These are phyloP conservation scores for Zangia roseola DNA, from an alignment of 768 basidiomycete genomes.

Conservation along the genomic window DNA sequence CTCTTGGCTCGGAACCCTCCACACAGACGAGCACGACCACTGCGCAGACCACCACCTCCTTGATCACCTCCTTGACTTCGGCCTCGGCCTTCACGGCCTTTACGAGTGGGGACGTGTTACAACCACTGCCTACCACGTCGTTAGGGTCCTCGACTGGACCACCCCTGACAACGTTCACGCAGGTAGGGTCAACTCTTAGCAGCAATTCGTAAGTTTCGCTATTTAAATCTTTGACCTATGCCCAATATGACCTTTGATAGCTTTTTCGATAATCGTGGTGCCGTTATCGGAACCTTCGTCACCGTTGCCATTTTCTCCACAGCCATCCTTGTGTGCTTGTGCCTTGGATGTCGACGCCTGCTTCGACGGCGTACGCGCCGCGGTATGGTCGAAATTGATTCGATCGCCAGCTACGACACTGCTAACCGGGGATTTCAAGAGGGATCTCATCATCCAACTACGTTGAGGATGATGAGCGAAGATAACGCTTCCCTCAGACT, in stretches of 20 bases:
- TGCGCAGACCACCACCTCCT: conserved; percentile 43
- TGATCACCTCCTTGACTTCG: conserved; percentile 21
- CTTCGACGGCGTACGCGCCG: conserved; percentile 38
- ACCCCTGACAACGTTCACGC: conserved; percentile 45
- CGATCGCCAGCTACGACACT: conserved; percentile 27
- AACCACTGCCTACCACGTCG: conserved; percentile 47
- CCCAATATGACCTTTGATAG: conserved; percentile 31
- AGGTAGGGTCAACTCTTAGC: conserved; percentile 26
- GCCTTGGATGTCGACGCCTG: conserved; percentile 36
- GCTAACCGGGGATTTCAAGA: conserved; percentile 8
- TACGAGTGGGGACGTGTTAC: conserved; percentile 35
- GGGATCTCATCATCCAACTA: conserved; percentile 40
- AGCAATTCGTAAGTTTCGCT: conserved; percentile 26
- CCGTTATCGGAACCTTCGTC: conserved; percentile 73
- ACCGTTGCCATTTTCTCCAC: conserved; percentile 58
- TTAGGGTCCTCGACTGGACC: conserved; percentile 44
- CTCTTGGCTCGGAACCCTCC: neutral
- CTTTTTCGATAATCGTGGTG: conserved; percentile 66
- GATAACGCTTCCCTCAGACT: conserved; percentile 7
- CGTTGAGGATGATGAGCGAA: conserved; percentile 13
- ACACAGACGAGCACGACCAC: conserved; percentile 42
- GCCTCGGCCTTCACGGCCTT: conserved; percentile 18
- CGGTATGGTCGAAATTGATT: conserved; percentile 38
- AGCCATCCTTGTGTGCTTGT: conserved; percentile 43
- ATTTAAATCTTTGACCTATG: neutral